Evolutionary conservation across 192 early-diverging fungal species (phyloP).

Genomic region (Podila epicladia): DNA sequence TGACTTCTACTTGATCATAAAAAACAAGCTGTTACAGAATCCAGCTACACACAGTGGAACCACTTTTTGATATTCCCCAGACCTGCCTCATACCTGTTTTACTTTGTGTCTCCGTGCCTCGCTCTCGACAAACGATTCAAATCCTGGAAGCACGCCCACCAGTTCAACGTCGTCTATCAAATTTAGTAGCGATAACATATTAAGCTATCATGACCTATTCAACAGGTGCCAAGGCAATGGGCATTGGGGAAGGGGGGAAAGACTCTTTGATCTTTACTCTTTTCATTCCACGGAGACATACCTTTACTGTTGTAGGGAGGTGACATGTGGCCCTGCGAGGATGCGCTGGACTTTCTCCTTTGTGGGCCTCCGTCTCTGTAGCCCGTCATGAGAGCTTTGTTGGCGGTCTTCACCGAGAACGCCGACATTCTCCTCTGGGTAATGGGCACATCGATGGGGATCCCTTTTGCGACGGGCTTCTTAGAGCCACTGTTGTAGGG

Average conservation of each 20-base stretch:
- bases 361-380: slow-evolving; percentile 31
- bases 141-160: slow-evolving; percentile 36
- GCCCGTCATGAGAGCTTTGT: slow-evolving; percentile 40
- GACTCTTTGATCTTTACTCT: neutral
- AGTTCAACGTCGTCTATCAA: slow-evolving; percentile 35
- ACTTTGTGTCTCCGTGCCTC: slow-evolving; percentile 25
- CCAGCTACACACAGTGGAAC: too few species aligned
- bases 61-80: too few species aligned
- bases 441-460: slow-evolving; percentile 32
- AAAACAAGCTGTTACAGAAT: neutral
- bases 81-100: slow-evolving; percentile 5
- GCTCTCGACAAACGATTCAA: slow-evolving; percentile 19
- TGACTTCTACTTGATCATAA: neutral
- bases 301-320: slow-evolving; percentile 42
- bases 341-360: slow-evolving; percentile 38
- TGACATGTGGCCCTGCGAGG: slow-evolving; percentile 23
- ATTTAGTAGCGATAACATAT: too few species aligned
- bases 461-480: slow-evolving; percentile 13
- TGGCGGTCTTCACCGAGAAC: slow-evolving; percentile 41
- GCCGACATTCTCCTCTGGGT: slow-evolving; percentile 31
- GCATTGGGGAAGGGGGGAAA: too few species aligned
- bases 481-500: neutral
- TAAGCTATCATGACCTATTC: neutral
- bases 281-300: neutral
- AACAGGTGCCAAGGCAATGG: too few species aligned